Conservation (phyloP, 768 basidiomycete genomes). For the Trametes maxima region DNA sequence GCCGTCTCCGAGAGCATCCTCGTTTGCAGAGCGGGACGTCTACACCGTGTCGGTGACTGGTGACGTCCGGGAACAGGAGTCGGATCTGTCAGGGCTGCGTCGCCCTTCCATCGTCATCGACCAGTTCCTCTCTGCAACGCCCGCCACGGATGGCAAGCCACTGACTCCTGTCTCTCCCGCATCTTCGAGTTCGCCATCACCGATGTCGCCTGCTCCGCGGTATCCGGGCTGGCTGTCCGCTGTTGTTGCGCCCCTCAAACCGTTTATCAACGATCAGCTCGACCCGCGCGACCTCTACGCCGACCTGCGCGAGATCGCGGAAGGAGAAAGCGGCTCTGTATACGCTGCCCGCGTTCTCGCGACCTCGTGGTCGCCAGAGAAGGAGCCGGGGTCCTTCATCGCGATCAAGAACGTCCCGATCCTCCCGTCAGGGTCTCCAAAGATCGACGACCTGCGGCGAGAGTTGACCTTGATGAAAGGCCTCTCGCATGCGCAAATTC, state of each 20-base stretch:
- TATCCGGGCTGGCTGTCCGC: slow-evolving; percentile 67
- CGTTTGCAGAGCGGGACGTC: slow-evolving; percentile 24
- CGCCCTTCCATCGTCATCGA: slow-evolving; percentile 31
- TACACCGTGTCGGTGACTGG: slow-evolving; percentile 22
- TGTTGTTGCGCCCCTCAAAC: slow-evolving; percentile 58
- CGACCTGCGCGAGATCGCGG: slow-evolving; percentile 76
- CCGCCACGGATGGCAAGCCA: slow-evolving; percentile 12
- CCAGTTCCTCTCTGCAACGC: slow-evolving; percentile 13
- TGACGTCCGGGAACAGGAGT: slow-evolving; percentile 22
- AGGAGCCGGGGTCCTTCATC: slow-evolving; percentile 37
- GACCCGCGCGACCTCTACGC: slow-evolving; percentile 67
- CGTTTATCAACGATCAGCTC: slow-evolving; percentile 62
- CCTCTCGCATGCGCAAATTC: slow-evolving; percentile 60
- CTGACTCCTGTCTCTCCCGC: slow-evolving; percentile 24
- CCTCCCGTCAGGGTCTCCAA: slow-evolving; percentile 56
- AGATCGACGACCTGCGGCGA: slow-evolving; percentile 61
- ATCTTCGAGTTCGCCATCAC: slow-evolving; percentile 32
- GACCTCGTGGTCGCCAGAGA: slow-evolving; percentile 21
- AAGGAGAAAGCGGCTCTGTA: slow-evolving; percentile 82
- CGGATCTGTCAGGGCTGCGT: not conserved
- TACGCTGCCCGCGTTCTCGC: slow-evolving; percentile 44
- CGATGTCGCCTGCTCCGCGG: slow-evolving; percentile 47
- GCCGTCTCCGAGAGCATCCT: slow-evolving; percentile 26
- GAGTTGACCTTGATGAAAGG: slow-evolving; percentile 64
- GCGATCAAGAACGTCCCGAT: slow-evolving; percentile 79